Evolutionary conservation across 495 filamentous ascomycete genomes (phyloP), one percentile per base, ranked within the genome.

Genomic region (Xylaria venustula): DNA sequence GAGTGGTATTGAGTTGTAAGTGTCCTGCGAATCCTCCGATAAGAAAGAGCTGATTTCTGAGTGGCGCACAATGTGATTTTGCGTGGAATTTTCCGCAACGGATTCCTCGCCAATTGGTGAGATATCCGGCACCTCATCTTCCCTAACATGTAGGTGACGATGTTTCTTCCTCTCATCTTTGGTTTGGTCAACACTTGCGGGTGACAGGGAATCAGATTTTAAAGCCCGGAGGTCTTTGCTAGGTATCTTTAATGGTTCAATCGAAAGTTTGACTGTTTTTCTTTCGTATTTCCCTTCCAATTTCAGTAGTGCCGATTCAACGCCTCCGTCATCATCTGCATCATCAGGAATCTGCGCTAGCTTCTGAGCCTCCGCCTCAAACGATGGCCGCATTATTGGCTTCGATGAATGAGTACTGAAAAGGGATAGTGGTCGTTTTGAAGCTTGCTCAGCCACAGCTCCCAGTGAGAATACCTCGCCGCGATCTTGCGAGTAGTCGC

Each of bases 341-440:
- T 93, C 90, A 70, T 99, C 95, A 0, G 93, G 91, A 22, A 98
- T 90, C 57, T 89, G 85, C 8, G 93, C 91, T 62, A 98, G 86
- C 65, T 90, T 88, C 50, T 91, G 88, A 26, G 96, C 90, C 58
- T 95, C 93, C 9, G 85, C 87, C 73, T 98, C 90, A 58, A 98
- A 97, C 0, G 92, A 96, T 11, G 90, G 89, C 41, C 90, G 82
- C 76, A 94, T 77, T 41, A 91, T 81, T 14, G 87, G 88, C 66
- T 91, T 88, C 2, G 88, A 89, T 1, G 88, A 90, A 66, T 89
- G 86, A 0, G 88, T 90, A 50, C 84, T 87, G 36, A 93, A 84
- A 7, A 95, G 78, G 2, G 88, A 92, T 28, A 80, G 54, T 15
- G 70, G 60, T 7, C 57, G 75, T 55, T 80, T 80, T 0, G 73